Percentiles rank a stretch among this genome's conserved stretches.
Conservation (phyloP, 2,329 filamentous ascomycete genomes). For the Colletotrichum musicola region DNA sequence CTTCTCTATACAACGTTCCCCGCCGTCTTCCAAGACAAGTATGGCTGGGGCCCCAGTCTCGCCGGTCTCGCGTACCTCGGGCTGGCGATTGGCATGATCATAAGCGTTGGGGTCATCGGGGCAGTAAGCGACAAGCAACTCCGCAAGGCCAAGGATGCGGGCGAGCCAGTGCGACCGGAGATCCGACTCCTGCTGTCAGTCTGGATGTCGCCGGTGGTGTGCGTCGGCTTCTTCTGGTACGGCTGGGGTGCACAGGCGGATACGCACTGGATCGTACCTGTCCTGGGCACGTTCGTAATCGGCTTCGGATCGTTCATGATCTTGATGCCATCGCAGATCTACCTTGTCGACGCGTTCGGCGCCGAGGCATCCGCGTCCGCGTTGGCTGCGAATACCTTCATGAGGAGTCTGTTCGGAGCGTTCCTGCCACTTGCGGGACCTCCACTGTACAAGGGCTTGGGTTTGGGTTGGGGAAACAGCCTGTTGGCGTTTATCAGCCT, state of each 20-base stretch:
- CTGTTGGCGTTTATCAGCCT: conserved; percentile 38
- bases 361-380: conserved; percentile 25
- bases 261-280: conserved; percentile 70
- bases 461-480: conserved; percentile 41
- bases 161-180: conserved; percentile 2
- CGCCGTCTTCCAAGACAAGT: conserved; percentile 57
- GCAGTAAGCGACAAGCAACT: conserved; percentile 21
- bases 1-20: conserved; percentile 65
- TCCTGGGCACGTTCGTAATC: conserved; percentile 67
- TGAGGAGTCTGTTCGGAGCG: conserved; percentile 32
- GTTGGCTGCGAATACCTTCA: conserved; percentile 14
- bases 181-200: conserved; percentile 14
- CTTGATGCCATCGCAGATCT: conserved; percentile 43
- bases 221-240: conserved; percentile 66
- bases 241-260: conserved; percentile 67
- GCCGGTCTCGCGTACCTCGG: conserved; percentile 31
- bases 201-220: conserved; percentile 10
- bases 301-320: conserved; percentile 61
- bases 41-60: conserved; percentile 49
- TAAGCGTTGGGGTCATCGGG: conserved; percentile 18
- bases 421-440: conserved; percentile 36
- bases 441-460: conserved; percentile 34
- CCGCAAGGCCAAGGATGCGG: background rate
- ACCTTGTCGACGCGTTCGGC: conserved; percentile 46
- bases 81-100: conserved; percentile 26